Evolutionary conservation across 306 rosid species (phyloP), one percentile per base, ranked within the genome.

Genomic region (Corylus americana): DNA sequence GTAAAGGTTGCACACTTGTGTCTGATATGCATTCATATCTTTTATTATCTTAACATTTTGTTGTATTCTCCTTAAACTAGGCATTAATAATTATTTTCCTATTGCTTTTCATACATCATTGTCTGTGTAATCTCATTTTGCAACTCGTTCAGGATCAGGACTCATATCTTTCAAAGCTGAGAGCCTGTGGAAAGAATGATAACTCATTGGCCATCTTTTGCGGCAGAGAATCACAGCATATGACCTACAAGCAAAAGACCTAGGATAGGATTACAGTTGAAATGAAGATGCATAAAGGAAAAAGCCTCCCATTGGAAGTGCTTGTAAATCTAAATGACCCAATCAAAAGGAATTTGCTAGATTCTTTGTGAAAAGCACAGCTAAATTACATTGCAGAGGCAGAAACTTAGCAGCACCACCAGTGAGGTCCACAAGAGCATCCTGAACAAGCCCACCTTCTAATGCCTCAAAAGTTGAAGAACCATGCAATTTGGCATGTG

Each of bases 401-500:
- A 72, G 54, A 70, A 81, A 77, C 49, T 81, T 86, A 90, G 94
- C 99, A n/a, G 99, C 99, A 75, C 99, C 99, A 45, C 99, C 99
- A 48, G 99, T 96, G 77, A 96, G 99, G 87, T 96, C 99, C 25
- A 96, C 99, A 54, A 96, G 93, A 78, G 99, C 99, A 88, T 96
- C 99, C 88, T 96, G 99, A 86, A 96, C 99, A 81, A 96, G 99
- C 62, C 99, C 99, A 5, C 99, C 99, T 88, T 96, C 99, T 72
- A 96, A 84, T 37, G 99, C 98, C 86, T 96, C 99, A 39, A 90
- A 96, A 80, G 99, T 22, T 22, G 25, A 22, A 22, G 25, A 96
- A 63, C 99, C 97, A 80, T 96, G 99, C 96, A 96, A 83, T 89
- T 96, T 96, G 48, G 99, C 99, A 89, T 96, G 93, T 50, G 99